A percentile compares a stretch with the other conserved stretches of the same genome.
Conservation (phyloP, 768 basidiomycete genomes). For the Russula sp. region DNA sequence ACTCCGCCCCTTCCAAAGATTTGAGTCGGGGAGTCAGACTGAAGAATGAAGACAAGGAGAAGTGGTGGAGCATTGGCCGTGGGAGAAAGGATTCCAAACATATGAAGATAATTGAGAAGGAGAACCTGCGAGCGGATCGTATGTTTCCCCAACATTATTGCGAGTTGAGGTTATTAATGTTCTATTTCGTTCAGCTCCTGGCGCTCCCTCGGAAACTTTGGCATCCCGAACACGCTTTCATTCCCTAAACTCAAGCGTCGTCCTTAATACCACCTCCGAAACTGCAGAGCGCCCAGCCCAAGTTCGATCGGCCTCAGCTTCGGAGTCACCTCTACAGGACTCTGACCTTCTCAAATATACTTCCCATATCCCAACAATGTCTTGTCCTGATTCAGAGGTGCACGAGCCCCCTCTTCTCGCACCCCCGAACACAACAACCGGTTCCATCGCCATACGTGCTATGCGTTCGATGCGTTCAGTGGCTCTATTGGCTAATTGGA, state of each 20-base stretch:
- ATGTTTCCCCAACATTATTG: conserved; percentile 23
- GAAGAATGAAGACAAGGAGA: conserved; percentile 51
- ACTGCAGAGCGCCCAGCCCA: conserved; percentile 31
- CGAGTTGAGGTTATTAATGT: conserved; percentile 2
- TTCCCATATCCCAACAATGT: background rate
- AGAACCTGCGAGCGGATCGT: conserved; percentile 45
- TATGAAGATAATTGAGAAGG: conserved; percentile 46
- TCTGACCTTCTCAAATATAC: conserved; percentile 1
- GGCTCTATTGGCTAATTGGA: conserved; percentile 72
- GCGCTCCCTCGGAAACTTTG: conserved; percentile 40
- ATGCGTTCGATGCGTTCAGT: conserved; percentile 73
- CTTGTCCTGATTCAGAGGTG: conserved; percentile 25
- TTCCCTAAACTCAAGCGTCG: conserved; percentile 52
- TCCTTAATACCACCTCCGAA: conserved; percentile 34
- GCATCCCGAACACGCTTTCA: conserved; percentile 53
- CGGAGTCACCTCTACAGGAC: conserved; percentile 28
- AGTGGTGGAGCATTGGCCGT: conserved; percentile 82
- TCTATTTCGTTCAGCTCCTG: conserved; percentile 42
- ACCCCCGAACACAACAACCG: conserved; percentile 36
- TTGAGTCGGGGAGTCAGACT: conserved; percentile 37
- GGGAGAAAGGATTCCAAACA: conserved; percentile 73
- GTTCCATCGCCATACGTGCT: conserved; percentile 73
- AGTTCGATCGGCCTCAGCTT: conserved; percentile 25
- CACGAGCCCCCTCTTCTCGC: conserved; percentile 24
- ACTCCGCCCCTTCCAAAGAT: conserved; percentile 35